These are phyloP conservation scores for Camellia oleifera DNA, from an alignment of 179 eudicot species.

Conservation along the genomic window DNA sequence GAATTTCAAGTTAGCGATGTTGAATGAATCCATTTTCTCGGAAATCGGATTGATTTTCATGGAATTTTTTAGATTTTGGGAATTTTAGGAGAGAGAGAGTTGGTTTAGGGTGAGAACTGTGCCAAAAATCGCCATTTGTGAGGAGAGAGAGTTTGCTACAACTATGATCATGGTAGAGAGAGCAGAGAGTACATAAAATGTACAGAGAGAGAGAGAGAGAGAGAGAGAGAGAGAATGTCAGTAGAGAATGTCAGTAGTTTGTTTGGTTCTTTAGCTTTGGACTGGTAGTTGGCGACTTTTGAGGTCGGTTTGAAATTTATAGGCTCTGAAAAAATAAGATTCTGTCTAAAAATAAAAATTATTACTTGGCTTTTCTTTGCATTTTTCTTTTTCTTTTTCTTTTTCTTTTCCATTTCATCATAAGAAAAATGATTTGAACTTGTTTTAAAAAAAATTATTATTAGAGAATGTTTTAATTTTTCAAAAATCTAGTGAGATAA, in stretches of 20 bases:
- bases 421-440: too few relatives aligned
- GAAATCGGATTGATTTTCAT: constrained; percentile 2
- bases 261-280: background rate
- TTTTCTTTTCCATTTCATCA: too few relatives aligned
- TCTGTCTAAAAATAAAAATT: background rate
- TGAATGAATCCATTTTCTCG: constrained; percentile 49
- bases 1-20: constrained; percentile 39
- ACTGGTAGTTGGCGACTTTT: background rate
- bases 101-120: background rate
- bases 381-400: too few relatives aligned
- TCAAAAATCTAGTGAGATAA: too few relatives aligned
- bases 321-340: background rate
- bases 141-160: background rate
- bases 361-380: too few relatives aligned
- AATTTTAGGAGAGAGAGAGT: constrained; percentile 16
- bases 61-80: background rate
- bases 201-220: background rate
- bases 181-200: background rate
- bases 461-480: too few relatives aligned
- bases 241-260: too few relatives aligned
- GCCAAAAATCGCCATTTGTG: background rate
- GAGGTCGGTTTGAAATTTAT: background rate
- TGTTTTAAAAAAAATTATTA: too few relatives aligned
- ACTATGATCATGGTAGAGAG: background rate
- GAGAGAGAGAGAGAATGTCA: background rate